Conservation (phyloP, 164 flowering plant genomes). For the Litsea cubeba region DNA sequence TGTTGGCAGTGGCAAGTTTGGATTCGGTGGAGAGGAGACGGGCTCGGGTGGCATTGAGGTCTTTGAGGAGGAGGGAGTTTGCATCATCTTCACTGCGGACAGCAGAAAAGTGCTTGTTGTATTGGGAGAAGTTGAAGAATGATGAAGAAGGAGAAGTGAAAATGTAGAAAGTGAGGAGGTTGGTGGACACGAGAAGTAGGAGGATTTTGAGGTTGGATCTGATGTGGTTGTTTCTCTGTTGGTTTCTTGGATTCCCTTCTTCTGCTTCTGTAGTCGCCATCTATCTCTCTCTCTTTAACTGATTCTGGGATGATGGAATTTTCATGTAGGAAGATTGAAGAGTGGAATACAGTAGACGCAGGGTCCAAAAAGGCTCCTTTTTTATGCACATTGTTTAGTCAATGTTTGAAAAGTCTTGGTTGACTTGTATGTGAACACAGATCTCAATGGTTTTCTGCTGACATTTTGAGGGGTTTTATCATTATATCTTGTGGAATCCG, state of each 20-base stretch:
- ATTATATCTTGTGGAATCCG: too few species aligned
- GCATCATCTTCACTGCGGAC: too few species aligned
- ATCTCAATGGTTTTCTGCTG: too few species aligned
- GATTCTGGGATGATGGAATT: neutral
- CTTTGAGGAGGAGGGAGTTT: conserved; percentile 1
- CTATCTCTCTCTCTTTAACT: neutral
- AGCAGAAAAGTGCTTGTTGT: conserved; percentile 1
- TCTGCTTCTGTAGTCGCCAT: conserved; percentile 23
- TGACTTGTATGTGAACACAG: too few species aligned
- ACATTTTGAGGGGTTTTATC: too few species aligned
- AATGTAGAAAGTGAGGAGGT: conserved; percentile 41
- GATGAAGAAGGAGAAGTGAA: conserved; percentile 20
- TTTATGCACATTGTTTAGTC: too few species aligned
- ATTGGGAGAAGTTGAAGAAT: neutral
- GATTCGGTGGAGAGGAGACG: conserved; percentile 21
- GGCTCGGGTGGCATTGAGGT: conserved; percentile 31
- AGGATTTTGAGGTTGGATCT: conserved; percentile 29
- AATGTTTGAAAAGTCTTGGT: too few species aligned
- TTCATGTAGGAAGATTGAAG: too few species aligned
- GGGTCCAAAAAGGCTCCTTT: too few species aligned
- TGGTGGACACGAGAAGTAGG: conserved; percentile 29
- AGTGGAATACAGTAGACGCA: too few species aligned
- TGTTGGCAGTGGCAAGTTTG: conserved; percentile 13
- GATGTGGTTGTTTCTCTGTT: conserved; percentile 3
- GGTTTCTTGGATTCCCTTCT: conserved; percentile 3